phyloP scores from a whole-genome alignment of 2,329 filamentous ascomycete genomes.

The Scorias spongiosa region DNA sequence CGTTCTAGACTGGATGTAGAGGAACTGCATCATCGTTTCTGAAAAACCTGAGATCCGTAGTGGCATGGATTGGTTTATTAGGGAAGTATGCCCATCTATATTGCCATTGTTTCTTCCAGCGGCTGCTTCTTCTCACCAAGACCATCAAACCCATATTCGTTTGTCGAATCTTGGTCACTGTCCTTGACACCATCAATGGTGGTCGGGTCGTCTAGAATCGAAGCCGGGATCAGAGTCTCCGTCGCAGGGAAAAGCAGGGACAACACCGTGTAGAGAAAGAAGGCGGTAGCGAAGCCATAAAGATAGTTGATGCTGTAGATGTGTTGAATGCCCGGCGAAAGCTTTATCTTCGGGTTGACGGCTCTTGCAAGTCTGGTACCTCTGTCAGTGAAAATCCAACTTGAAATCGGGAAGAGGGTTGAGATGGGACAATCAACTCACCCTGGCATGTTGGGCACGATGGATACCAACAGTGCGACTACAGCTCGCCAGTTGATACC shows the following conservation, averaged over 20 bases:
- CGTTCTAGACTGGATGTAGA: too few relatives aligned
- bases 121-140: not conserved
- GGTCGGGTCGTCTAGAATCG: not conserved
- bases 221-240: conserved; percentile 31
- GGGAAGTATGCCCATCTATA: not conserved
- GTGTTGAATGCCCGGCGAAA: conserved; percentile 33
- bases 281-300: conserved; percentile 42
- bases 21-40: too few relatives aligned
- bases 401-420: not conserved
- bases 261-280: conserved; percentile 39
- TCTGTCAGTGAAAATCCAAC: not conserved
- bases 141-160: not conserved
- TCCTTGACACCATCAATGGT: not conserved
- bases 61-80: too few relatives aligned
- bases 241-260: conserved; percentile 33
- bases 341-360: conserved; percentile 25
- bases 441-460: conserved; percentile 42
- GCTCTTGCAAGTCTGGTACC: conserved; percentile 24
- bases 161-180: not conserved
- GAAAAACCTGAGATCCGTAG: too few relatives aligned
- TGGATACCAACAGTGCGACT: conserved; percentile 40
- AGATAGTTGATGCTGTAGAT: conserved; percentile 54
- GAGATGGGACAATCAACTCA: not conserved
- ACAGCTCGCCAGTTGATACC: conserved; percentile 47
- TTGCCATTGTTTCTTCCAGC: not conserved